phyloP scores from a whole-genome alignment of 345 rosid species.

The Syzygium aromaticum region DNA sequence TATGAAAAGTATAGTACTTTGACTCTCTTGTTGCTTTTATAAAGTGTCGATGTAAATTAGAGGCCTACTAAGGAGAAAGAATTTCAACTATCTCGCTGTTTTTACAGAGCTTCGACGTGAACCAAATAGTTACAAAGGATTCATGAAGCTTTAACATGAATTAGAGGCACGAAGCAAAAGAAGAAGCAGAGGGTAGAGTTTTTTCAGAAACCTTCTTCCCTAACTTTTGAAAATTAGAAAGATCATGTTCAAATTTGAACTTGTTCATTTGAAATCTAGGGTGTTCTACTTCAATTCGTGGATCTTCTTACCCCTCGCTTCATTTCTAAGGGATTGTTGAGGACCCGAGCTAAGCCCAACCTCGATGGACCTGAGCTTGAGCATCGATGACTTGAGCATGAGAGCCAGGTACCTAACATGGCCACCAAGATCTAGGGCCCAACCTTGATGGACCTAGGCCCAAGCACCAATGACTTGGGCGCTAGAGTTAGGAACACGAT shows the following conservation, averaged over 20 bases:
- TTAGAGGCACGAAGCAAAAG: neutral
- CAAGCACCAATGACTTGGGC: neutral
- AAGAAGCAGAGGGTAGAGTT: neutral
- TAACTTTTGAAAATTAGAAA: neutral
- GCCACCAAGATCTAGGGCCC: neutral
- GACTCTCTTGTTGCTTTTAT: neutral
- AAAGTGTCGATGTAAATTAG: neutral
- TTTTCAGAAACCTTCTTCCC: neutral
- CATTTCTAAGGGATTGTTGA: neutral
- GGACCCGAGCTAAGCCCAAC: neutral
- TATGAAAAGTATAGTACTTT: neutral
- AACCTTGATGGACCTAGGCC: neutral
- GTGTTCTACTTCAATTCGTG: neutral
- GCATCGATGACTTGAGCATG: neutral
- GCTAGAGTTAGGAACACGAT: accelerated
- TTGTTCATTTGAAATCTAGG: neutral
- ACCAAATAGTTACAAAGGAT: neutral
- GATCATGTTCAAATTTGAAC: too few relatives aligned
- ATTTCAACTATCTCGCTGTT: neutral
- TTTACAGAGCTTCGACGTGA: neutral
- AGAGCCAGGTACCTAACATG: neutral
- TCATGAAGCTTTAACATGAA: neutral
- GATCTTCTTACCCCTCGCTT: neutral
- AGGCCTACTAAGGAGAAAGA: neutral
- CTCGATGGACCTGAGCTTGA: neutral